Evolutionary conservation across 768 basidiomycete genomes (phyloP), one percentile per base, ranked within the genome.

Genomic region (Agrocybe chaxingu): DNA sequence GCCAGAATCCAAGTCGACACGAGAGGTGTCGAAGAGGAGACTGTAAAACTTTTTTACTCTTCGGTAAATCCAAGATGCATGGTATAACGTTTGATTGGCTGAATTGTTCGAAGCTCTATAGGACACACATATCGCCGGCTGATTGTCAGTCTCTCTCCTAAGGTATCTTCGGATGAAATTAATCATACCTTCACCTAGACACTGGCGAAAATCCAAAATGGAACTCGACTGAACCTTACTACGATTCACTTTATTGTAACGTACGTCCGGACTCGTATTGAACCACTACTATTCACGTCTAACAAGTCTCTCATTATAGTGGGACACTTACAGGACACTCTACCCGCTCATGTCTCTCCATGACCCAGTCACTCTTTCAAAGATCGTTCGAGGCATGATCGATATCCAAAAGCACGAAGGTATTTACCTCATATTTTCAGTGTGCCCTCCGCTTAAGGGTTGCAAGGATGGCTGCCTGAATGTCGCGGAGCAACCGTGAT

Each of bases 341-440:
- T 85, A 75, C 57, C 78, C 84, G 0, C 67, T 84, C 35, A 79
- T 83, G 77, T 79, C 82, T 0, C 70, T 85, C 4, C 83, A 85
- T 44, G 84, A 84, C 53, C 82, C 82, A 0, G 69, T 67, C 36
- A 78, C 73, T 8, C 84, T 83, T 57, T 72, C 84, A 1, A 69
- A 70, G 10, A 82, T 84, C 40, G 81, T 84, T 1, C 70, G 83
- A 2, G 83, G 79, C 0, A 80, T 84, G 80, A 77, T 85, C 50
- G 77, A 85, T 58, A 84, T 85, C 29, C 82, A 84, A 58, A 75
- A 77, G 57, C 72, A 84, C 48, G 82, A 85, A 76, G 84, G 81
- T 77, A 32, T 7, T 50, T 48, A 8, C 19, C 4, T 34, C 8
- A 31, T 3, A 9, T 43, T 40, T 18, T 1, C 3, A 33, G 24